These are phyloP conservation scores for Lactuca sativa DNA, from an alignment of 129 eudicot species.

Conservation along the genomic window DNA sequence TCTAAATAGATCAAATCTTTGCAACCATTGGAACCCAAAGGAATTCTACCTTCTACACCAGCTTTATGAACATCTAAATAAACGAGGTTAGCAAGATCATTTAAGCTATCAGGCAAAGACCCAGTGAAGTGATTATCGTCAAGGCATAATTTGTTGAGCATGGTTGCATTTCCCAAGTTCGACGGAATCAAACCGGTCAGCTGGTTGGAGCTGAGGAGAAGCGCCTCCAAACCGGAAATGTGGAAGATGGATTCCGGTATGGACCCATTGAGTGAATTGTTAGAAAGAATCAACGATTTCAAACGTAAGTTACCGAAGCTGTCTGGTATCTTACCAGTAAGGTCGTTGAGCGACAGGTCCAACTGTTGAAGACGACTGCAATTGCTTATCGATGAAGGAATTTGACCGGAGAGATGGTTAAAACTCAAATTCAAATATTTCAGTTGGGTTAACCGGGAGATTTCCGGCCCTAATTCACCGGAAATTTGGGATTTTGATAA, in stretches of 20 bases:
- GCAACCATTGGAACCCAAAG: conserved; percentile 50
- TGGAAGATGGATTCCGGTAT: conserved; percentile 58
- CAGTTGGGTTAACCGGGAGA: conserved; percentile 41
- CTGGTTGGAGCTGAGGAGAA: conserved; percentile 45
- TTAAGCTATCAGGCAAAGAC: conserved; percentile 49
- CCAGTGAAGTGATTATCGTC: conserved; percentile 51
- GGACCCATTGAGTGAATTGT: conserved; percentile 59
- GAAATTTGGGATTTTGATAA: conserved; percentile 44
- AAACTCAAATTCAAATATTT: conserved; percentile 39
- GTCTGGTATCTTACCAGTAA: conserved; percentile 54
- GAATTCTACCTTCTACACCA: conserved; percentile 53
- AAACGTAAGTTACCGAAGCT: conserved; percentile 47
- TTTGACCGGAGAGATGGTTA: conserved; percentile 49
- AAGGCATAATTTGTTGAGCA: conserved; percentile 43
- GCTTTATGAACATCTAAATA: conserved; percentile 42
- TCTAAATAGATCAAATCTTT: conserved; percentile 33
- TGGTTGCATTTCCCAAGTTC: conserved; percentile 56
- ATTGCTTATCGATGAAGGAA: conserved; percentile 53
- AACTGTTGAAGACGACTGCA: conserved; percentile 49
- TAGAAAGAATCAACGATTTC: conserved; percentile 31
- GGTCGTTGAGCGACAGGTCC: conserved; percentile 44
- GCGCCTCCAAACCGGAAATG: conserved; percentile 28
- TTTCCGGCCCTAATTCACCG: conserved; percentile 69
- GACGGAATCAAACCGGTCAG: conserved; percentile 55
- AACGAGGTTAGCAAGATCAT: conserved; percentile 45